Evolutionary conservation across 1,284 basidiomycete genomes (phyloP).

Genomic region (Marasmius fiardii): DNA sequence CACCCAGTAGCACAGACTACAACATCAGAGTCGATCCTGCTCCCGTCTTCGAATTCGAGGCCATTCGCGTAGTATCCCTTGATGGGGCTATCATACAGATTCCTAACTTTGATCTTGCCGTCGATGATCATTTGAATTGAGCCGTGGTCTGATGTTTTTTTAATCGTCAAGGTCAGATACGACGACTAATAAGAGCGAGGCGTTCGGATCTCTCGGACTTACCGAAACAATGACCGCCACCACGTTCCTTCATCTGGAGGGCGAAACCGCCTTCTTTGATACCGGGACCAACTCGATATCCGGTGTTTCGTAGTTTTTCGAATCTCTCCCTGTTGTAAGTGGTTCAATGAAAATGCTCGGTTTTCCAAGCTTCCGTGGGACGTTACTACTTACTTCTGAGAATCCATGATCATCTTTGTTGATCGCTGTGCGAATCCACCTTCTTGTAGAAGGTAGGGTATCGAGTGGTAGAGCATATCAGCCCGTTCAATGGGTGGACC

Average conservation of each 20-base stretch:
- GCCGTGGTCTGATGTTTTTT: slow-evolving; percentile 61
- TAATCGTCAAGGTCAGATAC: too few species aligned
- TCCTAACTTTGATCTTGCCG: slow-evolving; percentile 70
- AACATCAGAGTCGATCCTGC: slow-evolving; percentile 56
- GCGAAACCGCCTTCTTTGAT: slow-evolving; percentile 27
- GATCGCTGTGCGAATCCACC: slow-evolving; percentile 26
- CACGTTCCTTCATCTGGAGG: slow-evolving; percentile 26
- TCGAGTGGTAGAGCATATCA: slow-evolving; percentile 45
- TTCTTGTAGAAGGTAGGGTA: slow-evolving; percentile 32
- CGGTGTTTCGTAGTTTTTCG: slow-evolving; percentile 24
- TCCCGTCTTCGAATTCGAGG: slow-evolving; percentile 62
- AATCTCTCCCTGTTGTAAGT: slow-evolving; percentile 30
- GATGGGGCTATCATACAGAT: slow-evolving; percentile 43
- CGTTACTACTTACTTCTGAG: slow-evolving; percentile 10
- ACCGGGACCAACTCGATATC: slow-evolving; percentile 27
- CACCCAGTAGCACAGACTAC: slow-evolving; percentile 64
- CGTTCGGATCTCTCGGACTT: too few species aligned
- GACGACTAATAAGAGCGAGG: too few species aligned
- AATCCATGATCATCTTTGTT: slow-evolving; percentile 2
- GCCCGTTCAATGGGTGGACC: slow-evolving; percentile 39
- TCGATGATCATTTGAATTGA: slow-evolving; percentile 62
- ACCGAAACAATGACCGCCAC: slow-evolving; percentile 45
- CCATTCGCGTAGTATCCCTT: slow-evolving; percentile 47
- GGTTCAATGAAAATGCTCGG: too few species aligned
- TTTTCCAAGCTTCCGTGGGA: too few species aligned